Evolutionary conservation across 768 basidiomycete genomes (phyloP).

Genomic region (Leccinum variicolor): DNA sequence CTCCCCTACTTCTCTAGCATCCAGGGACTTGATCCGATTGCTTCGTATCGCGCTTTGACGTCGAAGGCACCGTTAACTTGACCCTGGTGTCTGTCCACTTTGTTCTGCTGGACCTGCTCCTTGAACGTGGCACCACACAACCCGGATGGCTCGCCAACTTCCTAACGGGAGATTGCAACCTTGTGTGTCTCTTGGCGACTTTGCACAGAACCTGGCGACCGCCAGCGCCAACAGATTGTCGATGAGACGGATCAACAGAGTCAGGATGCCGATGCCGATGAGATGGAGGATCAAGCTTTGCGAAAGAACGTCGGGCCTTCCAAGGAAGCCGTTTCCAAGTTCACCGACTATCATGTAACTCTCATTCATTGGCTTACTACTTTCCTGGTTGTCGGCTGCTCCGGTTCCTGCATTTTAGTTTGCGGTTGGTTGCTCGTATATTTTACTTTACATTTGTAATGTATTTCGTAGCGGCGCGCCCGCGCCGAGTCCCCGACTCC

Average conservation of each 20-base stretch:
- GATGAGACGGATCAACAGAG: constrained; percentile 52
- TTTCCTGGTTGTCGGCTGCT: no score
- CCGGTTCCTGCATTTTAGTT: no score
- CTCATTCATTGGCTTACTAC: no score
- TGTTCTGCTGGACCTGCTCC: not conserved
- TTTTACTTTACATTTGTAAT: no score
- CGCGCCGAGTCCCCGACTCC: no score
- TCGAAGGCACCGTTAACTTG: constrained; percentile 12
- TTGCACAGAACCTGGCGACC: constrained; percentile 30
- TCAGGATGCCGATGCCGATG: constrained; percentile 36
- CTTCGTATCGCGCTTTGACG: constrained; percentile 4
- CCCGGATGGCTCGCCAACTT: not conserved
- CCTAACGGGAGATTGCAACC: not conserved
- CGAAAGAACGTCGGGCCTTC: constrained; percentile 45
- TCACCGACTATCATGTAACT: constrained; percentile 55
- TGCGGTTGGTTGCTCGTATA: no score
- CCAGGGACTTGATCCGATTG: constrained; percentile 17
- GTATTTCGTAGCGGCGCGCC: no score
- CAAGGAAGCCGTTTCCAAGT: constrained; percentile 63
- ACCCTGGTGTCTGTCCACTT: not conserved
- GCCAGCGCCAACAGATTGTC: constrained; percentile 55
- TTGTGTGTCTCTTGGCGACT: not conserved
- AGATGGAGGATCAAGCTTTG: constrained; percentile 28
- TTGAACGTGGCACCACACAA: not conserved
- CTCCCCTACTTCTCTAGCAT: not conserved